Percentiles rank a stretch among this genome's conserved stretches.
Evolutionary conservation across 306 rosid species (phyloP).

Genomic region (Rosa multiflora): DNA sequence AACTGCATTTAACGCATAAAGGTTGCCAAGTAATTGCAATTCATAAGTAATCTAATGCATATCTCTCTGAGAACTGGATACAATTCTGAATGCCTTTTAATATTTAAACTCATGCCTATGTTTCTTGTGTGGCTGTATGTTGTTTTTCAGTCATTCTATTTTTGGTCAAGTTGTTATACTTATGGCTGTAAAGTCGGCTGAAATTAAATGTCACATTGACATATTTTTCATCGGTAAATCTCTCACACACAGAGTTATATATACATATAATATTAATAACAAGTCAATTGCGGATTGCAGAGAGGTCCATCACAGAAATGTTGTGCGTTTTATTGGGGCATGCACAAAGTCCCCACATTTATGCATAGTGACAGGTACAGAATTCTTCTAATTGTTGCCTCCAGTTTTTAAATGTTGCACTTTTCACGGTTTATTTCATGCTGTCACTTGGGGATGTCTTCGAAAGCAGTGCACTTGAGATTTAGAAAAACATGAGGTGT

Average conservation of each 20-base stretch:
- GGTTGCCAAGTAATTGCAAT: neutral
- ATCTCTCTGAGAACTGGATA: neutral
- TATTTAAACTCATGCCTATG: neutral
- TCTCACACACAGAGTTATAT: neutral
- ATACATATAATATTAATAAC: neutral
- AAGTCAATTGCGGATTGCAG: constrained; percentile 46
- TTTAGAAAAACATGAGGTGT: neutral
- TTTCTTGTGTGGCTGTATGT: neutral
- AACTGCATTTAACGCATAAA: neutral
- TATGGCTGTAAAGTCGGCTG: neutral
- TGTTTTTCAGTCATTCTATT: neutral
- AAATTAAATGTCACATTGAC: neutral
- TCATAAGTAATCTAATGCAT: neutral
- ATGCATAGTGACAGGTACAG: constrained; percentile 88
- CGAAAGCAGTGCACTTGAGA: neutral
- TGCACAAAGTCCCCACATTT: constrained; percentile 83
- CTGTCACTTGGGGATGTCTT: neutral
- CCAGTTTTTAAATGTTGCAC: neutral
- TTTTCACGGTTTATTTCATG: neutral
- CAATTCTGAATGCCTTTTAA: neutral
- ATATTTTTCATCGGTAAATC: neutral
- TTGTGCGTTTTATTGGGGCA: constrained; percentile 93
- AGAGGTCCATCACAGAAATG: constrained; percentile 89
- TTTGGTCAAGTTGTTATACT: neutral
- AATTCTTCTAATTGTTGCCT: constrained; percentile 23